Percentiles rank a stretch among this genome's conserved stretches.
These are phyloP conservation scores for Pleurozium schreberi DNA, from an alignment of 225 moss, liverwort and hornwort genomes.

Conservation along the genomic window DNA sequence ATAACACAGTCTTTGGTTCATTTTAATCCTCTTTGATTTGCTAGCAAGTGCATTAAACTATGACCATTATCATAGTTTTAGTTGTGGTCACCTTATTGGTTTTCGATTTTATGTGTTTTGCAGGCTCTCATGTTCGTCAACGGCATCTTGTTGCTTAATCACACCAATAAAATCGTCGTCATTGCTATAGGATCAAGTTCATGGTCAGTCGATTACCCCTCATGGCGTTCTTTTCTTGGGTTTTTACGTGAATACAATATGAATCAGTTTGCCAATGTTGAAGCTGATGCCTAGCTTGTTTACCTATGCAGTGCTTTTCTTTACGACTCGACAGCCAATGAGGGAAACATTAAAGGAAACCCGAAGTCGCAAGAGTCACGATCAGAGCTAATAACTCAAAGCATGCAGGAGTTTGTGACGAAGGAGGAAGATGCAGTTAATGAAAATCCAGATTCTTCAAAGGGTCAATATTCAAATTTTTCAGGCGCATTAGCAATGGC, in stretches of 20 bases:
- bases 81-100: not conserved
- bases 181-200: constrained; percentile 81
- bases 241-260: not conserved
- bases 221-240: not conserved
- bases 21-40: not conserved
- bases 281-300: constrained; percentile 14
- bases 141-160: constrained; percentile 68
- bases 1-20: not conserved
- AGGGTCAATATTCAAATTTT: constrained; percentile 52
- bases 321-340: constrained; percentile 66
- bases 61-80: not conserved
- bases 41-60: no score
- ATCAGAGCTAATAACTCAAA: constrained; percentile 50
- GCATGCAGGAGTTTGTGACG: constrained; percentile 60
- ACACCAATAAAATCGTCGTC: constrained; percentile 68
- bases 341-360: constrained; percentile 17
- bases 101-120: not conserved
- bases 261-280: not conserved
- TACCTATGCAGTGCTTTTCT: constrained; percentile 59
- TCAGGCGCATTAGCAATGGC: constrained; percentile 95
- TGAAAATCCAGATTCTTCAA: constrained; percentile 50
- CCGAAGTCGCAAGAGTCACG: constrained; percentile 32
- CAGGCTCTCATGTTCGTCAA: constrained; percentile 82
- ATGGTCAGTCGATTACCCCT: constrained; percentile 37
- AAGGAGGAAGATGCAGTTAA: constrained; percentile 68